Conservation (phyloP, 768 basidiomycete species). For the Chlorophyllum brunneum region DNA sequence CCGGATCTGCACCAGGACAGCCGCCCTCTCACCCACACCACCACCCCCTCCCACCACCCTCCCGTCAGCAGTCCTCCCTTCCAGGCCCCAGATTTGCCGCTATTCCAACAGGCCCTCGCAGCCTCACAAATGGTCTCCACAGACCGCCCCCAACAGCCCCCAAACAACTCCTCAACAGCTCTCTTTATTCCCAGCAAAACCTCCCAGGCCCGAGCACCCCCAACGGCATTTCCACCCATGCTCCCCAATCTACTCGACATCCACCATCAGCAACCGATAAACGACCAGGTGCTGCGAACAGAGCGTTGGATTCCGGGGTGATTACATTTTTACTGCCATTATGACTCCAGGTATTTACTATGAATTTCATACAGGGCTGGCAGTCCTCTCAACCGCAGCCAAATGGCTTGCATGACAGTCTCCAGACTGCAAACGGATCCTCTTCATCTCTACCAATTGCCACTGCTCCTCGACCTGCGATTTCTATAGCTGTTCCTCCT, state of each 20-base stretch:
- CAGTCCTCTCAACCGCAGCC: constrained; percentile 24
- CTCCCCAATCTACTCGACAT: constrained; percentile 23
- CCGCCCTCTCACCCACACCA: constrained; percentile 21
- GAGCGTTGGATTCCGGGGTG: constrained; percentile 21
- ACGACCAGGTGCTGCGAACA: constrained; percentile 23
- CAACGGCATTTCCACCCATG: constrained; percentile 22
- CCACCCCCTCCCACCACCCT: too few relatives aligned
- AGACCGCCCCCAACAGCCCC: constrained; percentile 28
- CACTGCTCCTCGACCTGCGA: constrained; percentile 19
- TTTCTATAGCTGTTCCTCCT: constrained; percentile 24
- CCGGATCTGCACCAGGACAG: constrained; percentile 24
- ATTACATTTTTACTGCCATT: constrained; percentile 17
- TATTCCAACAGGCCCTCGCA: constrained; percentile 63
- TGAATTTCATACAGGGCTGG: constrained; percentile 22
- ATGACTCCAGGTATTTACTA: constrained; percentile 19
- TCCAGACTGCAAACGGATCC: too few relatives aligned
- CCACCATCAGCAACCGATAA: constrained; percentile 37
- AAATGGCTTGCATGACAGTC: constrained; percentile 23
- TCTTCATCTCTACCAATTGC: too few relatives aligned
- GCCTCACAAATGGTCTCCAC: constrained; percentile 41
- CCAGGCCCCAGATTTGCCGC: constrained; percentile 25
- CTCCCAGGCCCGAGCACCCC: constrained; percentile 19
- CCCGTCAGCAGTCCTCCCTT: constrained; percentile 20
- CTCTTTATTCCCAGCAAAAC: constrained; percentile 14
- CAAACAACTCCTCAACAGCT: constrained; percentile 43